Evolutionary conservation across 345 rosid genomes (phyloP).

Genomic region (thale cress (Arabidopsis thaliana)): TAIR10.1 NC_003070.9:29031001-29031500

Average conservation of each 20-base stretch:
- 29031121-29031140: background rate
- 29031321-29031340: constrained; percentile 31
- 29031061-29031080: background rate
- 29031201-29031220: too few species aligned
- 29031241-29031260: constrained; percentile 20
- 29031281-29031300: background rate
- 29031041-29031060: constrained; percentile 31
- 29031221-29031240: background rate
- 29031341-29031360: constrained; percentile 38
- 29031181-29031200: constrained; percentile 9
- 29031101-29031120: background rate
- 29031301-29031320: constrained; percentile 7
- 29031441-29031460: background rate
- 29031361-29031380: constrained; percentile 68
- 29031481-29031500: constrained; percentile 95
- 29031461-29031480: constrained; percentile 69
- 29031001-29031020: constrained; percentile 51
- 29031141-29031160: constrained; percentile 19
- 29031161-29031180: background rate
- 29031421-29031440: constrained; percentile 26
- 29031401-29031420: background rate
- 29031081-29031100: background rate
- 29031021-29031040: constrained; percentile 65
- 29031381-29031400: constrained; percentile 26
- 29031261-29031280: constrained; percentile 28